A percentile compares a stretch with the other conserved stretches of the same genome.
These are phyloP conservation scores for Ophiostoma tasmaniense DNA, from an alignment of 2,329 filamentous ascomycete genomes.

Conservation along the genomic window DNA sequence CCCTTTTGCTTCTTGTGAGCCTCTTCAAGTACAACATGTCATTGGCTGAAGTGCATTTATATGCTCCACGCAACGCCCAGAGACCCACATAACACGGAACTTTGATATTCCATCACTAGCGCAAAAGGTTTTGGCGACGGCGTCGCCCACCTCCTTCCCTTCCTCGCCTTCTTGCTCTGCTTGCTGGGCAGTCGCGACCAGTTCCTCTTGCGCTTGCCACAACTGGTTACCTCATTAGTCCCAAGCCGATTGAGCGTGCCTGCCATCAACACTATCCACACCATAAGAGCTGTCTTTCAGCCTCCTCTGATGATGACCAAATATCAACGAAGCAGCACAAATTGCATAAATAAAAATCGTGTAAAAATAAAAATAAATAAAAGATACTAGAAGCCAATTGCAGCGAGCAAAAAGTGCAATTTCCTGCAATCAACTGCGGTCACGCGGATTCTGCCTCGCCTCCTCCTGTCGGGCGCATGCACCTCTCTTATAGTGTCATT, in stretches of 20 bases:
- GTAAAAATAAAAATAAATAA: no score
- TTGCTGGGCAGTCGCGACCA: not conserved
- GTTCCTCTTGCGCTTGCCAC: not conserved
- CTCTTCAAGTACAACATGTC: slow-evolving; percentile 5
- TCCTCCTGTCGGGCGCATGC: not conserved
- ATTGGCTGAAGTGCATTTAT: not conserved
- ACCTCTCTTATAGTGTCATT: not conserved
- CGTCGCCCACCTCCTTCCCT: slow-evolving; percentile 26
- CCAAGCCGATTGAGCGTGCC: not conserved
- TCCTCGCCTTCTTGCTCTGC: slow-evolving; percentile 20
- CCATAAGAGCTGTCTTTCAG: not conserved
- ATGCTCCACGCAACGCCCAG: not conserved
- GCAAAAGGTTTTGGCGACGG: slow-evolving; percentile 30
- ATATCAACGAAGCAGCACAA: not conserved
- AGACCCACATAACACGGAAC: slow-evolving; percentile 18
- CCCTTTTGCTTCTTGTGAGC: not conserved
- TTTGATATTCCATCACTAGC: slow-evolving; percentile 26
- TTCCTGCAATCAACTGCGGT: not conserved
- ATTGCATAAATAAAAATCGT: not conserved
- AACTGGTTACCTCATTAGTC: not conserved
- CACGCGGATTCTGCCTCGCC: not conserved
- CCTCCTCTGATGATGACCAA: not conserved
- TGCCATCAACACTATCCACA: not conserved
- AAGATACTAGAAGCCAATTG: not conserved
- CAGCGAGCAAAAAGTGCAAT: not conserved